Base-by-base conservation (phyloP, 192 early-diverging fungal species). In the Podila minutissima region DNA sequence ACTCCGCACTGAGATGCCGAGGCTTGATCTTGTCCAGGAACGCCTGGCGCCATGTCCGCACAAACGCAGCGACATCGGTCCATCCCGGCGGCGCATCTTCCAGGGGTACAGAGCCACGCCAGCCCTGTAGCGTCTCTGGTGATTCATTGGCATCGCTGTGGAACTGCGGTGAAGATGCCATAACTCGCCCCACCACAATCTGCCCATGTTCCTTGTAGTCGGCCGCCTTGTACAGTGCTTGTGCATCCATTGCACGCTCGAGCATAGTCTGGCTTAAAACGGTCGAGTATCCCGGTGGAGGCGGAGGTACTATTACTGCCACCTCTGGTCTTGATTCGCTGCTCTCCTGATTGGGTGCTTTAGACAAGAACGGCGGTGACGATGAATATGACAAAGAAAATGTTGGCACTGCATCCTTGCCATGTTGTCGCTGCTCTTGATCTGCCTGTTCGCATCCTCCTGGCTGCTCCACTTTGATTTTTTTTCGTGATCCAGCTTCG, bases 161-260 rank as follows among this genome's bases (percentile, higher is more conserved):
- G 46, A 33, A 79, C 46, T 71, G 59, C 0, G 53, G 51, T 15
- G 75, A 79, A 9, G 69, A 59, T 5, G 75, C 75, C 75, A 79
- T 79, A 5, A 79, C 55, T 26, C 53, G 64, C 9, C 69, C 66
- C 33, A 79, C 35, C 2, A 79, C 75, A 51, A 79, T 26, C 53
- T 79, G 69, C 5, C 75, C 75, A 28, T 79, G 75, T 48, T 79
- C 75, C 59, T 35, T 67, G 22, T 72, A 79, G 35, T 64, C 66
- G 0, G 55, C 33, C 24, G 61, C 64, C 35, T 68, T 79, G 58
- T 72, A 79, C 0, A 28, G 62, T 4, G 75, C 69, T 53, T 79
- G 69, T 4, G 75, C 75, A 15, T n/a, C 59, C 31, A 79, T 51
- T 7, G 75, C 75, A 15, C 19, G 65, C 24, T 63, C 59, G 7